Base-by-base conservation (phyloP, 78 protist species). In the Speleostelium caveatum region DNA sequence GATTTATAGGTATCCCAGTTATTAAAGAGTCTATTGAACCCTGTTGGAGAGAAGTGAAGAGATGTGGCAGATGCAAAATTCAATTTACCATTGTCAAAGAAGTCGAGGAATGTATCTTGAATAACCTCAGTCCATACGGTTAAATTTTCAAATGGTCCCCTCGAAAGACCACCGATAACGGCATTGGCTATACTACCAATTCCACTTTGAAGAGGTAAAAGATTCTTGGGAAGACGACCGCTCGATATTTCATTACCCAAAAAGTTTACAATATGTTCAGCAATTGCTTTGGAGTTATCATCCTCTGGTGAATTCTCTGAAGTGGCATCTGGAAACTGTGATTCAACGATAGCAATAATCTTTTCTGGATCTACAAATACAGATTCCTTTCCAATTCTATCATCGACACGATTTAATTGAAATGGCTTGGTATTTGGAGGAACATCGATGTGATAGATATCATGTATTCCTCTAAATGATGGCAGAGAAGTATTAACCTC, bases 401-500 rank as follows among this genome's bases (percentile, higher is more conserved):
- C 91, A 83, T 83, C 91, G 0, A 69, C 79, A 58, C 91, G 75
- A 0, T 77, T 69, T 2, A 83, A 33, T 69, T 67, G 91, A 58
- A 41, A 83, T 56, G 91, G 91, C 33, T 83, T 83, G 32, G 91
- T 38, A 7, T 16, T 32, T 24, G 91, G 91, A 19, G 91, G 91
- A 51, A 14, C 28, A 73, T 39, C 74, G 22, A 51, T 17, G 0
- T 38, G 61, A 26, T 56, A 63, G n/a, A 94, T 76, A 78, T 95
- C 96, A 55, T 95, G 96, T 22, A 93, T 30, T 0, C 96, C 96
- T 42, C 41, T 56, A 39, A 66, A 94, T 35, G 96, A 94, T 1
- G 96, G 96, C 60, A 94, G 22, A 2, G 90, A 65, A 2, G 96
- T 94, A 6, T 94, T 94, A 0, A 94, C 35, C 22, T 94, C 96